Base-by-base conservation (phyloP, 1,139 yeast genomes). In the Suhomyces anneliseae region DNA sequence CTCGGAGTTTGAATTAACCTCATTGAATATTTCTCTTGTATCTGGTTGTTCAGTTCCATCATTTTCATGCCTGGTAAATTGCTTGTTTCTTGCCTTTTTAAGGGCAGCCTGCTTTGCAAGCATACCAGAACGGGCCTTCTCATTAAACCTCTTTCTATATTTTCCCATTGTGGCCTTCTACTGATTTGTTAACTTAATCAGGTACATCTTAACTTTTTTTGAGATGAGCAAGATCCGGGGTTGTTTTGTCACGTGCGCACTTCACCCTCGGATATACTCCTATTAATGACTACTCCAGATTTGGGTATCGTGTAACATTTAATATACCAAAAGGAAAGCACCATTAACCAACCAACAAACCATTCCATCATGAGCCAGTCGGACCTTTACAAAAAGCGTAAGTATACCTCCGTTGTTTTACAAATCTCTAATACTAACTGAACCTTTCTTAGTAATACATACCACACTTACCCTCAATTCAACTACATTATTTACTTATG, bases 91-190 rank as follows among this genome's bases (percentile, higher is more conserved):
- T 34, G 82, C 87, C 47, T 70, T 69, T 54, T 83, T 85, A 57
- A 89, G 71, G 41, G 85, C 83, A 34, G 86, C 83, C 62, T 86
- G 88, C 72, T 86, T 88, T 36, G 92, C 85, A 59, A 89, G 83
- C 81, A 86, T 86, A 32, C 96, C 96, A 4, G 90, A 62, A 35
- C 95, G 81, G 48, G 95, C 96, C 72, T 87, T 87, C 65, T 86
- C 96, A 65, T 89, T 89, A 71, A 85, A 87, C 52, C 96, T 69
- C 64, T 81, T 81, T 57, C 95, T 78, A 64, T 87, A 88, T 54
- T 85, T 87, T 49, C 93, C 96, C 96, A 89, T 88, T 27, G n/a
- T 14, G 24, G 12, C 39, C 36, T 19, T 19, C 34, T 11, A 26
- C 27, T 34, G 36, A 32, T 34, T 36, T 27, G 14, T 8, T 15